Conservation (phyloP, 2,329 filamentous ascomycete genomes). For the Fusarium sacchari region DNA sequence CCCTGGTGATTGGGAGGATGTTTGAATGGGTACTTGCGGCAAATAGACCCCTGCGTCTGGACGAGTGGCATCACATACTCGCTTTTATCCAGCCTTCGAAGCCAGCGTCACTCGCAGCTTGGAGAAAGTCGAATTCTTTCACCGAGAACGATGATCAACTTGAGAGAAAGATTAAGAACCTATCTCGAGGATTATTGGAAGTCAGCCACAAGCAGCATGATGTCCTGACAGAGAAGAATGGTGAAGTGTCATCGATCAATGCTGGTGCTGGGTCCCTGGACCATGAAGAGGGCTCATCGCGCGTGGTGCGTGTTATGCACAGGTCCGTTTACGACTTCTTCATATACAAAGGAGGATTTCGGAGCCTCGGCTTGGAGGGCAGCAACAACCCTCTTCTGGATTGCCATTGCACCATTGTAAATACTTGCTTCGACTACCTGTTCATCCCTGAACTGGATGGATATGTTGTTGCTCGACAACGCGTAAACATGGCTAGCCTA, state of each 20-base stretch:
- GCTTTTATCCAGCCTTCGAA: conserved; percentile 3
- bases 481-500: neutral
- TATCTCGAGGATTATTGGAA: conserved; percentile 18
- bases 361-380: neutral
- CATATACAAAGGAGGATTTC: neutral
- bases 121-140: neutral
- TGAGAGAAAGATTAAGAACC: conserved; percentile 7
- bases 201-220: neutral
- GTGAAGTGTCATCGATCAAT: neutral
- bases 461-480: neutral
- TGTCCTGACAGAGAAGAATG: neutral
- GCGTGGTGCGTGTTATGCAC: conserved; percentile 22
- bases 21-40: conserved; percentile 23
- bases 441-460: conserved; percentile 14
- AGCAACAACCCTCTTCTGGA: neutral
- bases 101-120: neutral
- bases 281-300: conserved; percentile 9
- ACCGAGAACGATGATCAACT: conserved; percentile 18
- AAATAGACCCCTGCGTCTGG: neutral
- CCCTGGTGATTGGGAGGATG: too few species aligned
- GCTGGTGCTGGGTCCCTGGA: conserved; percentile 22
- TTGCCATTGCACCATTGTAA: conserved; percentile 2
- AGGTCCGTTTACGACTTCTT: conserved; percentile 20
- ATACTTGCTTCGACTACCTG: conserved; percentile 22
- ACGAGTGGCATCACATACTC: conserved; percentile 31